Evolutionary conservation across 495 filamentous ascomycete genomes (phyloP).

Genomic region (Penicillium waksmanii): DNA sequence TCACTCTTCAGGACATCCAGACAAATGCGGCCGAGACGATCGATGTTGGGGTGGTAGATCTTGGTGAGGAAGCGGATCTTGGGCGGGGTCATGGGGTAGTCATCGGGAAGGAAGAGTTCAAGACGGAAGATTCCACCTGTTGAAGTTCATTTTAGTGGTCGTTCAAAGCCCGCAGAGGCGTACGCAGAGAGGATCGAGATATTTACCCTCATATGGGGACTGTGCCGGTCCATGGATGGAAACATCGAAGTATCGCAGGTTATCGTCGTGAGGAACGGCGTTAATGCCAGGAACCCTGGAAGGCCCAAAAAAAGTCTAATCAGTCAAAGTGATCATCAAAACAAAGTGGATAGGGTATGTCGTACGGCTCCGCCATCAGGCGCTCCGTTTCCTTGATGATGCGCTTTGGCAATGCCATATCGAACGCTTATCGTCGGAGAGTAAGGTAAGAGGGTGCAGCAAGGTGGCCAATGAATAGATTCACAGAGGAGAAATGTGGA

Average conservation of each 20-base stretch:
- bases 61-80: constrained; percentile 98
- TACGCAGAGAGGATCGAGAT: neutral
- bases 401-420: constrained; percentile 85
- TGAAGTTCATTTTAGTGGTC: constrained; percentile 15
- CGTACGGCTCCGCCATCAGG: constrained; percentile 94
- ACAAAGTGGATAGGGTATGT: constrained; percentile 4
- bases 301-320: neutral
- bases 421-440: constrained; percentile 22
- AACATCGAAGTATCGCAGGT: constrained; percentile 97
- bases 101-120: constrained; percentile 97
- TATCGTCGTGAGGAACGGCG: constrained; percentile 97
- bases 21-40: constrained; percentile 95
- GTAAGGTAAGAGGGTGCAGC: neutral
- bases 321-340: neutral
- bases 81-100: constrained; percentile 98
- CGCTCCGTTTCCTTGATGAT: constrained; percentile 99
- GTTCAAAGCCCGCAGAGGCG: constrained; percentile 12
- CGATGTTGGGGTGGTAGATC: constrained; percentile 99
- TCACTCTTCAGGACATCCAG: constrained; percentile 96
- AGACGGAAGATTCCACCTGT: constrained; percentile 94
- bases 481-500: neutral
- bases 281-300: constrained; percentile 92
- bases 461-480: neutral
- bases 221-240: constrained; percentile 92
- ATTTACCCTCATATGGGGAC: constrained; percentile 86